phyloP scores from a whole-genome alignment of 106 monocot species.

The Dendrobium chrysotoxum region DNA sequence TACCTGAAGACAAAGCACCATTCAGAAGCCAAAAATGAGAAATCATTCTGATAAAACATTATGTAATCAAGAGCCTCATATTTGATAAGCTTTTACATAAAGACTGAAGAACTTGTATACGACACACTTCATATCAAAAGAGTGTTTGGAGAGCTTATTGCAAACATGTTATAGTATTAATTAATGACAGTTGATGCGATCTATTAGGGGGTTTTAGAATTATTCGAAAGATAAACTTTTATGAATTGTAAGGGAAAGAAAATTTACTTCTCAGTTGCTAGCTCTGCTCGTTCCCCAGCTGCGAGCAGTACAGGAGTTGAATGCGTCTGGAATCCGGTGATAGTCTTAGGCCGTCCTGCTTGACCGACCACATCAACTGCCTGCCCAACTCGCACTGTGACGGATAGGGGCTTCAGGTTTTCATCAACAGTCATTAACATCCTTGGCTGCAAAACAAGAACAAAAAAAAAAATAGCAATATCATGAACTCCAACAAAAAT shows the following conservation, averaged over 20 bases:
- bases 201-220: background rate
- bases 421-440: constrained; percentile 99
- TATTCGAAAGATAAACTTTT: background rate
- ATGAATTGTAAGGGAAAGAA: background rate
- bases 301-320: constrained; percentile 91
- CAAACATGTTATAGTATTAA: too few species aligned
- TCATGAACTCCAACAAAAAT: constrained; percentile 3
- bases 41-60: background rate
- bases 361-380: constrained; percentile 96
- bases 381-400: constrained; percentile 88
- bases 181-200: background rate
- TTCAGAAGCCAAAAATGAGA: background rate
- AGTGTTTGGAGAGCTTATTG: too few species aligned
- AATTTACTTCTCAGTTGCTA: constrained; percentile 91
- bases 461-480: background rate
- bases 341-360: constrained; percentile 90
- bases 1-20: constrained; percentile 47
- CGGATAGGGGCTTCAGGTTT: constrained; percentile 81
- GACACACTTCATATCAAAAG: too few species aligned
- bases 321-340: constrained; percentile 97
- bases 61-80: too few species aligned
- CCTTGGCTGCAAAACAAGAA: constrained; percentile 62
- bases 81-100: too few species aligned
- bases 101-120: too few species aligned
- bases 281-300: constrained; percentile 95